These are phyloP conservation scores for Inga laurina DNA, from an alignment of 306 rosid genomes.

Conservation along the genomic window DNA sequence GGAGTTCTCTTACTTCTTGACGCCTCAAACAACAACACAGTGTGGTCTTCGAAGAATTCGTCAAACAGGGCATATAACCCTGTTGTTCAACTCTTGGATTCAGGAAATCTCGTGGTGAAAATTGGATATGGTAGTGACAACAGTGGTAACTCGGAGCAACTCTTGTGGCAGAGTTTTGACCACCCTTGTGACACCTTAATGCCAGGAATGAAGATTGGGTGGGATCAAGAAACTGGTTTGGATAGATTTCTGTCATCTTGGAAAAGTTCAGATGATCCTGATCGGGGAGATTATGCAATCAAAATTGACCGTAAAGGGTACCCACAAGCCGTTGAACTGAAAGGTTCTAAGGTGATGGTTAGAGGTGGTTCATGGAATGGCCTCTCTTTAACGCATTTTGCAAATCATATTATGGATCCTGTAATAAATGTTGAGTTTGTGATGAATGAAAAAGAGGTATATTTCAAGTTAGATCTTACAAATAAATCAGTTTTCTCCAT, in stretches of 20 bases:
- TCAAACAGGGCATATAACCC: conserved; percentile 14
- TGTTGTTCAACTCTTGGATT: conserved; percentile 21
- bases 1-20: conserved; percentile 33
- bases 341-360: not conserved
- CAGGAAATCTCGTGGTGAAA: conserved; percentile 37
- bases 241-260: conserved; percentile 31
- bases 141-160: not conserved
- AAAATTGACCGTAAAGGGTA: not conserved
- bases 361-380: conserved; percentile 36
- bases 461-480: not conserved
- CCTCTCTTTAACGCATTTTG: not conserved
- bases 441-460: conserved; percentile 23
- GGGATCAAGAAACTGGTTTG: conserved; percentile 8
- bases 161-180: conserved; percentile 42
- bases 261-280: conserved; percentile 35
- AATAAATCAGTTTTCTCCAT: conserved; percentile 16
- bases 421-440: not conserved
- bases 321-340: not conserved
- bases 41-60: conserved; percentile 37
- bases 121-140: not conserved
- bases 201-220: conserved; percentile 38
- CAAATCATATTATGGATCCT: not conserved
- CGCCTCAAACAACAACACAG: not conserved
- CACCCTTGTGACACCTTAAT: conserved; percentile 30
- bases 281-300: not conserved